Base-by-base conservation (phyloP, 306 rosid genomes). In the Clitoria ternatea region DNA sequence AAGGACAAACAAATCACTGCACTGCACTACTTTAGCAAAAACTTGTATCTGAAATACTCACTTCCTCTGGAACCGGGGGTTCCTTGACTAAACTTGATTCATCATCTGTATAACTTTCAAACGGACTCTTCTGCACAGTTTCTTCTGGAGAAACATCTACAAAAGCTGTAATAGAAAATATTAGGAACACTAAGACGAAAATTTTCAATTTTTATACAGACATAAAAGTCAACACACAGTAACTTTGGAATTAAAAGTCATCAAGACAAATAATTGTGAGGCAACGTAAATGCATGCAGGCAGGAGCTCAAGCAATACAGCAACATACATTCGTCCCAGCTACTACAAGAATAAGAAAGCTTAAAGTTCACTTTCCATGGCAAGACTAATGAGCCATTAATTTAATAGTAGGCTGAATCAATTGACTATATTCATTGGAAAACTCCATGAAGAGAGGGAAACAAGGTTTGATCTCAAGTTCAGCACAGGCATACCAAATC, bases 121-220 rank as follows among this genome's bases (percentile, higher is more conserved):
- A 91, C 15, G 88, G 81, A 84, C 81, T 95, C 83, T 83, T 70
- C 67, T 72, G 84, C 61, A 52, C 80, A 19, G 88, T 83, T 85
- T 89, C 99, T 69, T 87, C 97, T 0, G 96, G 97, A 73, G 90
- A 83, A 70, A 95, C 91, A 77, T 95, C 99, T 73, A 89, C 97
- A 83, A 95, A 95, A 80, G 89, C 99, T 95, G 89, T 50, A 61
- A 67, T 26, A 47, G 10, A 80, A 48, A 74, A 37, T 54, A 49
- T 81, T 39, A 76, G 53, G 37, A 68, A 44, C 37, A 69, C 59
- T 5, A 48, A 44, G 36, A 61, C 14, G 27, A 54, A 49, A 13
- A 20, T 39, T 39, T 61, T 69, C 56, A 82, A 44, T 6, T 23
- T 42, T 15, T 44, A 63, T 64, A 23, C 13, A 45, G 49, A 49